These are phyloP conservation scores for Alternaria triticimaculans DNA, from an alignment of 2,329 filamentous ascomycete species.

Conservation along the genomic window DNA sequence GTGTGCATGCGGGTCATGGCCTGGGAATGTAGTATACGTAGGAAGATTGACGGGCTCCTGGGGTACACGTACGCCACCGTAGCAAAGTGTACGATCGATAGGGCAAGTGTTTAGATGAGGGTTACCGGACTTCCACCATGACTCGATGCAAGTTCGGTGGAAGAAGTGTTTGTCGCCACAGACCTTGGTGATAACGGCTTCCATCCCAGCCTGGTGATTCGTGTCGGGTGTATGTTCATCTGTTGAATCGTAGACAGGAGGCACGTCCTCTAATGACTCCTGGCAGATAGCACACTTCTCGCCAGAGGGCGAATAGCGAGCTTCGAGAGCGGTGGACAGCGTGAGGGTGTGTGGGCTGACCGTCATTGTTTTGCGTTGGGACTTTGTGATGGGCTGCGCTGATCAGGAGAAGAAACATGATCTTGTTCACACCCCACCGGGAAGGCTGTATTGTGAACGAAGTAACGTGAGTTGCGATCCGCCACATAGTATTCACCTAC, in stretches of 20 bases:
- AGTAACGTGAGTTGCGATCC: not conserved
- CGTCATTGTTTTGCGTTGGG: not conserved
- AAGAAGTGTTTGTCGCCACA: conserved; percentile 3
- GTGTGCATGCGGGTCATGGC: not conserved
- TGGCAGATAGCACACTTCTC: conserved; percentile 20
- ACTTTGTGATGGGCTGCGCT: not conserved
- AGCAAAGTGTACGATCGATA: not conserved
- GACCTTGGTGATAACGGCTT: not conserved
- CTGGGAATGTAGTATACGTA: not conserved
- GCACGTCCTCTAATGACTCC: not conserved
- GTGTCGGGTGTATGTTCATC: not conserved
- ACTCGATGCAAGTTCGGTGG: not conserved
- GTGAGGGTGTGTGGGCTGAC: not conserved
- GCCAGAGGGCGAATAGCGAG: not conserved
- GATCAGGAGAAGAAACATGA: not conserved
- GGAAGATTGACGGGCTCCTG: not conserved
- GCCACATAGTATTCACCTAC: not conserved
- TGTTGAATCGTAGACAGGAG: not conserved
- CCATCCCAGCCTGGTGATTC: not conserved
- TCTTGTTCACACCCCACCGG: not conserved
- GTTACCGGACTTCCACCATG: conserved; percentile 17
- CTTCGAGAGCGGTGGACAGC: not conserved
- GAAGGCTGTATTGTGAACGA: not conserved
- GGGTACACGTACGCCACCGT: not conserved
- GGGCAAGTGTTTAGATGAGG: conserved; percentile 14